Conservation (phyloP, 2,329 filamentous ascomycete species). For the Apiospora marii region DNA sequence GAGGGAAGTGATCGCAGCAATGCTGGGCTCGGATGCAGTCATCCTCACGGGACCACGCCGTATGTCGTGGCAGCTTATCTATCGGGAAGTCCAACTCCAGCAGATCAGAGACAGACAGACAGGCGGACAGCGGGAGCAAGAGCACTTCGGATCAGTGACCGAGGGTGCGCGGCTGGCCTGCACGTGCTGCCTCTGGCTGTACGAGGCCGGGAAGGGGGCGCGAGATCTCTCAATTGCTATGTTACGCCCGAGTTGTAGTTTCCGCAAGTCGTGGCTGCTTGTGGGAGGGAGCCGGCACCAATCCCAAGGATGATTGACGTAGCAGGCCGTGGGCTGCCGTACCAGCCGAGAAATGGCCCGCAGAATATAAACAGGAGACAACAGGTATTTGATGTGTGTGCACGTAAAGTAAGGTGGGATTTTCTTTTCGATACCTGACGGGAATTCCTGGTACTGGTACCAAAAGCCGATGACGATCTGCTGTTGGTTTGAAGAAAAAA, state of each 20-base stretch:
- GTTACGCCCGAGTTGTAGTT: slow-evolving; percentile 1
- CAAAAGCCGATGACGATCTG: slow-evolving; percentile 12
- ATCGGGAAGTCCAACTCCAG: slow-evolving; percentile 1
- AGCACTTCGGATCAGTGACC: slow-evolving; percentile 11
- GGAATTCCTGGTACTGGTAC: slow-evolving; percentile 8
- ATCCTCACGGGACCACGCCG: slow-evolving; percentile 25
- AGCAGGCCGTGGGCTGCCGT: slow-evolving; percentile 18
- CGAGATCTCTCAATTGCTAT: neutral
- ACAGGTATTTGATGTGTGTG: slow-evolving; percentile 11
- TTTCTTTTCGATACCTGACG: slow-evolving; percentile 15
- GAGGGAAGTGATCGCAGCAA: neutral
- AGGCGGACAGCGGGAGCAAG: no score
- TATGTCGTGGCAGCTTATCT: slow-evolving; percentile 24
- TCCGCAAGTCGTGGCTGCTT: neutral
- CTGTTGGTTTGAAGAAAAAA: slow-evolving; percentile 1
- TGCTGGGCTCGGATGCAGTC: slow-evolving; percentile 24
- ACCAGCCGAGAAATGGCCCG: slow-evolving; percentile 20
- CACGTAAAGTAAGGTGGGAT: neutral
- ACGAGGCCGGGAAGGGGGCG: slow-evolving; percentile 1
- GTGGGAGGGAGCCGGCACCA: slow-evolving; percentile 14
- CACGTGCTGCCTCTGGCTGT: slow-evolving; percentile 18
- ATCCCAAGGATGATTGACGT: slow-evolving; percentile 13
- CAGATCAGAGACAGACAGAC: neutral
- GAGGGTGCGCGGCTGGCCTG: slow-evolving; percentile 11
- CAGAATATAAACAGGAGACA: neutral